Percentiles rank a stretch among this genome's conserved stretches.
phyloP scores from a whole-genome alignment of 345 rosid genomes.

The Carallia brachiata region DNA sequence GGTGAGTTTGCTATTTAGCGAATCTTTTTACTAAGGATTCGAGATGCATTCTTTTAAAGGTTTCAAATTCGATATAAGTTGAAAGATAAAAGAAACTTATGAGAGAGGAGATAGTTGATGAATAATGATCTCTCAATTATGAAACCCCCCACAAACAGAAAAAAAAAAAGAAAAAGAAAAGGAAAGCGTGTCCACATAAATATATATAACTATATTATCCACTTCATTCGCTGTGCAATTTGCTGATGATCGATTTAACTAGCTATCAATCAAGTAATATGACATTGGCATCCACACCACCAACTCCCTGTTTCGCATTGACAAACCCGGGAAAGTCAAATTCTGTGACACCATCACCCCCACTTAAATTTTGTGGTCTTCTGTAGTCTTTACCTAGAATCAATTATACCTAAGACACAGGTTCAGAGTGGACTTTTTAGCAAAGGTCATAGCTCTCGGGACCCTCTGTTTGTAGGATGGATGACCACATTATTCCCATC shows the following conservation, averaged over 20 bases:
- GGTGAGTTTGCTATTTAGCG: too few relatives aligned
- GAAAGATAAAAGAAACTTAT: too few relatives aligned
- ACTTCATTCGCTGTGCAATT: background rate
- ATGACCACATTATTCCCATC: background rate
- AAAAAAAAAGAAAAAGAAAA: too few relatives aligned
- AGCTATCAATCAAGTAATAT: background rate
- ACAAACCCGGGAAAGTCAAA: slow-evolving; percentile 28
- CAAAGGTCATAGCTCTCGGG: slow-evolving; percentile 18
- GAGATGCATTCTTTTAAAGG: too few relatives aligned
- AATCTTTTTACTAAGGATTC: too few relatives aligned
- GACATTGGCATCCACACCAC: slow-evolving; percentile 12
- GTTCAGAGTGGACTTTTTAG: slow-evolving; percentile 1
- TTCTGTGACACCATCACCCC: slow-evolving; percentile 29
- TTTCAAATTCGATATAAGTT: too few relatives aligned
- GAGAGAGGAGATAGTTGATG: too few relatives aligned
- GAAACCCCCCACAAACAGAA: too few relatives aligned
- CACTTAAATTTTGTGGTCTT: background rate
- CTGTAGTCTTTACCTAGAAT: background rate
- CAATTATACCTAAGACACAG: slow-evolving; percentile 26
- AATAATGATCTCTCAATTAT: too few relatives aligned
- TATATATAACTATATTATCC: too few relatives aligned
- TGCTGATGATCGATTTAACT: slow-evolving; percentile 19
- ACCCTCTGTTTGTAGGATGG: background rate
- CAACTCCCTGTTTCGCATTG: slow-evolving; percentile 14
- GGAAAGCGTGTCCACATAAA: too few relatives aligned